Evolutionary conservation across 176 grass and related monocot genomes (phyloP).

Genomic region (Avena insularis): DNA sequence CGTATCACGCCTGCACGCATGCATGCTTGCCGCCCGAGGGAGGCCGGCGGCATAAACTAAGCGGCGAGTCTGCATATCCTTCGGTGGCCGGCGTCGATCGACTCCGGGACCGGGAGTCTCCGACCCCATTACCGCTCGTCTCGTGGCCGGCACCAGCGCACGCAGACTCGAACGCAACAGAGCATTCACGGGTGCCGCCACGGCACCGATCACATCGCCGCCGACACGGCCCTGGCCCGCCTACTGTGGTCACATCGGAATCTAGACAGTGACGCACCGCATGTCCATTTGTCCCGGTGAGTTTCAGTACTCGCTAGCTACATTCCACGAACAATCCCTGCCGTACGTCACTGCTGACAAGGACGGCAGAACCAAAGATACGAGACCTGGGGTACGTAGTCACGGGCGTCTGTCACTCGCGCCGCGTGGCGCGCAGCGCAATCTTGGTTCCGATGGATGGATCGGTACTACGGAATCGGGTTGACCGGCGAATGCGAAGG

Average conservation of each 20-base stretch:
- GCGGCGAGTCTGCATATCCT: background rate
- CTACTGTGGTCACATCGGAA: background rate
- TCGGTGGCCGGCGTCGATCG: background rate
- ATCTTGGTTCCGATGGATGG: too few relatives aligned
- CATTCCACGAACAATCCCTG: background rate
- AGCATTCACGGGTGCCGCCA: too few relatives aligned
- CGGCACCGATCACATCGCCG: background rate
- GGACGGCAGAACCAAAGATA: background rate
- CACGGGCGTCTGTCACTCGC: too few relatives aligned
- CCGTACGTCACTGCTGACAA: background rate
- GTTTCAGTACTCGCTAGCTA: background rate
- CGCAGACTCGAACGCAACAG: too few relatives aligned
- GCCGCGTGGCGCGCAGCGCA: too few relatives aligned
- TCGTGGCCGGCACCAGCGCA: background rate
- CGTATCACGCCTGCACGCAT: too few relatives aligned
- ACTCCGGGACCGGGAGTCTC: background rate
- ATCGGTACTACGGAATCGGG: background rate
- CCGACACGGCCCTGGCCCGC: background rate
- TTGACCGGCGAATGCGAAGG: background rate
- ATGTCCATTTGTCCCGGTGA: background rate
- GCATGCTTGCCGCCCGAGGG: background rate
- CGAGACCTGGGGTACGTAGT: background rate
- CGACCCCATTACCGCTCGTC: too few relatives aligned
- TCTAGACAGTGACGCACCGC: constrained; percentile 16
- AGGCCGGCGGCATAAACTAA: background rate